phyloP scores from a whole-genome alignment of 2,329 filamentous ascomycete genomes.

The Calonectria ilicicola region DNA sequence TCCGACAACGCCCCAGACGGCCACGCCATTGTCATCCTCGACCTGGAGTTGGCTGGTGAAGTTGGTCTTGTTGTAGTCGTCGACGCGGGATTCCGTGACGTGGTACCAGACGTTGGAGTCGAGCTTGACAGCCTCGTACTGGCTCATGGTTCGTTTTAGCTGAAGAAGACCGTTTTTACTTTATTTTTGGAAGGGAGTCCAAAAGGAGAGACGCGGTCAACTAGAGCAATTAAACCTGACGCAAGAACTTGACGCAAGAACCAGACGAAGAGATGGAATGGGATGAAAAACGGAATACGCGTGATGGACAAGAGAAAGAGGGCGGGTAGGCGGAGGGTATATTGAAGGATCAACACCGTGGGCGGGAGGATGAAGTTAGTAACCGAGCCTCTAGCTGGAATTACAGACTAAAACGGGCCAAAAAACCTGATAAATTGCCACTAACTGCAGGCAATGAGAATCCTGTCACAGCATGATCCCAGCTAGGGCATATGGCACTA shows the following conservation, averaged over 20 bases:
- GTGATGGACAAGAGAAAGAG: neutral
- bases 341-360: neutral
- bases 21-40: slow-evolving; percentile 28
- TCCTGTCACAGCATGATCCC: neutral
- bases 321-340: neutral
- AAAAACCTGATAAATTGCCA: neutral
- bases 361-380: neutral
- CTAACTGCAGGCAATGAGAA: neutral
- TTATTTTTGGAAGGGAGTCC: neutral
- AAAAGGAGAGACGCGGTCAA: too few species aligned
- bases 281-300: neutral
- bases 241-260: too few species aligned
- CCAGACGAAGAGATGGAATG: too few species aligned
- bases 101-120: slow-evolving; percentile 52
- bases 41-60: slow-evolving; percentile 41
- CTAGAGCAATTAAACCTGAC: neutral
- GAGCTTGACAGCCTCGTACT: slow-evolving; percentile 41
- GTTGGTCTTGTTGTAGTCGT: slow-evolving; percentile 34
- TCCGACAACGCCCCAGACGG: slow-evolving; percentile 30
- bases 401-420: neutral
- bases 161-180: too few species aligned
- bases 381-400: neutral
- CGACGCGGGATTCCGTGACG: slow-evolving; percentile 50
- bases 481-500: neutral
- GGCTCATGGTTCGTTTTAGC: neutral